phyloP scores from a whole-genome alignment of 2,329 filamentous ascomycete genomes.

The Botrytis pseudocinerea region DNA sequence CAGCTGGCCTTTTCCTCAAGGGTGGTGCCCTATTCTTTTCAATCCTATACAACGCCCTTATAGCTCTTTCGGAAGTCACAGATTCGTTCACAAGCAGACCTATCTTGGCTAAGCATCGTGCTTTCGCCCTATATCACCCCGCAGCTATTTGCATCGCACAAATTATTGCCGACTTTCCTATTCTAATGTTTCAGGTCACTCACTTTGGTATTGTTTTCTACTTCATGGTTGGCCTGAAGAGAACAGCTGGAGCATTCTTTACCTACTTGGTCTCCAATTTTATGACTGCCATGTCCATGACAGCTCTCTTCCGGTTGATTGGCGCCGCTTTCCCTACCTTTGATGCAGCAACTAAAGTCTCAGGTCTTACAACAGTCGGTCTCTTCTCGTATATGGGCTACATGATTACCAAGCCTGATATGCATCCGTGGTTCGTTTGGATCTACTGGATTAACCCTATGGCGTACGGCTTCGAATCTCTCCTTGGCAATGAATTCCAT shows the following conservation, averaged over 20 bases:
- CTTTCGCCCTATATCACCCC: neutral
- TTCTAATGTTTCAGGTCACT: conserved; percentile 58
- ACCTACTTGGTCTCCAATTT: neutral
- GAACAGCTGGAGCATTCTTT: conserved; percentile 44
- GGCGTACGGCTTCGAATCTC: conserved; percentile 67
- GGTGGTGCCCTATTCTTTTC: neutral
- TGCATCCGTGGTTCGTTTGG: conserved; percentile 65
- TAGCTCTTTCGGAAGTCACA: neutral
- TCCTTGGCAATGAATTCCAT: conserved; percentile 72
- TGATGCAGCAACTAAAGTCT: conserved; percentile 57
- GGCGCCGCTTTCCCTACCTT: conserved; percentile 62
- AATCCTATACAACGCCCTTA: neutral
- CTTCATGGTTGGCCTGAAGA: conserved; percentile 62
- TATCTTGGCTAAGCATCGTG: neutral
- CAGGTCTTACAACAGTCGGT: conserved; percentile 51
- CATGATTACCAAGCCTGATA: conserved; percentile 59
- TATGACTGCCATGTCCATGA: conserved; percentile 45
- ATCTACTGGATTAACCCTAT: conserved; percentile 66
- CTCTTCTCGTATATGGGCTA: conserved; percentile 64
- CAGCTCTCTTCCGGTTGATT: conserved; percentile 52
- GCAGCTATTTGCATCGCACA: neutral
- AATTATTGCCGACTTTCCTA: conserved; percentile 48
- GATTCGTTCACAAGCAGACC: neutral
- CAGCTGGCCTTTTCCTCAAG: conserved; percentile 49
- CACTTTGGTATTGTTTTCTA: conserved; percentile 60